Conservation (phyloP, 495 filamentous ascomycete species). For the Articulospora tetracladia region DNA sequence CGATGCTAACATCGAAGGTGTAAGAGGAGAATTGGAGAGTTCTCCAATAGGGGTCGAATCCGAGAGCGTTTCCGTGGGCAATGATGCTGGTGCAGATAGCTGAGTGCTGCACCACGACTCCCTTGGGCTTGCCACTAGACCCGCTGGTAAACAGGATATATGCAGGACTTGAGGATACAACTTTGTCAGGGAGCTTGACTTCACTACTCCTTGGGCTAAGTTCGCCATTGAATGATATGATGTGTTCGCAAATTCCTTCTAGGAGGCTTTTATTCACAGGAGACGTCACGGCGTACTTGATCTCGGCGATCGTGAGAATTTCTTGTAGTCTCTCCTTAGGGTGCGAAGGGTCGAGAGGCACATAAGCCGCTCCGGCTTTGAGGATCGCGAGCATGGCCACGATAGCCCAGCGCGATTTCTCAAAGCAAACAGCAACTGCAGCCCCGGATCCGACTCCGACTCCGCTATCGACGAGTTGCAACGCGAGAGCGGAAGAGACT, state of each 20-base stretch:
- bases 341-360: constrained; percentile 36
- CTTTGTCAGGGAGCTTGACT: too few species aligned
- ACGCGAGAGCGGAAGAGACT: background rate
- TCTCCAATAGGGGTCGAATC: constrained; percentile 39
- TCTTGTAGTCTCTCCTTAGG: background rate
- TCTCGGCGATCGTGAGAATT: background rate
- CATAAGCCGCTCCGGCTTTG: constrained; percentile 42
- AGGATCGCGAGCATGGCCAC: constrained; percentile 42
- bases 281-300: too few species aligned
- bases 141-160: constrained; percentile 52
- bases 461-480: background rate
- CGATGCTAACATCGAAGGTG: constrained; percentile 78
- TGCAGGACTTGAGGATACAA: too few species aligned
- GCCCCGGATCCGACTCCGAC: background rate
- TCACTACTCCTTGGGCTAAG: too few species aligned
- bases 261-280: too few species aligned
- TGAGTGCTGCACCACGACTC: constrained; percentile 25
- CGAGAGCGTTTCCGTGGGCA: constrained; percentile 37
- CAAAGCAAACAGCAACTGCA: constrained; percentile 27
- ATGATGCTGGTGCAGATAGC: constrained; percentile 27
- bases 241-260: too few species aligned
- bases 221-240: too few species aligned
- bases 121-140: constrained; percentile 45
- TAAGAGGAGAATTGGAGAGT: constrained; percentile 13
- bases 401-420: constrained; percentile 41